These are phyloP conservation scores for Arachis monticola DNA, from an alignment of 331 rosid species.

Conservation along the genomic window DNA sequence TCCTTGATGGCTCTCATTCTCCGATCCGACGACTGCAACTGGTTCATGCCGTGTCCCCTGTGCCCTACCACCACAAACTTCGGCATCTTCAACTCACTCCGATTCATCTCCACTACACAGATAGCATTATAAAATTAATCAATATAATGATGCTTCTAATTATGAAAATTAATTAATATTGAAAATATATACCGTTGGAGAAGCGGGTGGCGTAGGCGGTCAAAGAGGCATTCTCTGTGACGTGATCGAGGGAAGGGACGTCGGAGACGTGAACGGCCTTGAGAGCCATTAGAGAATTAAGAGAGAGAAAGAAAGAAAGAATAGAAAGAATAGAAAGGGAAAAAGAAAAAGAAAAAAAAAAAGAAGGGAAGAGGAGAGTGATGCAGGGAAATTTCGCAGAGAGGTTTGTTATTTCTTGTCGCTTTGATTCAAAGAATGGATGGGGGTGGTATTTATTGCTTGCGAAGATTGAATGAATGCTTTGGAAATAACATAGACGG, in stretches of 20 bases:
- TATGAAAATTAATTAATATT: not conserved
- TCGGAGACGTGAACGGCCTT: slow-evolving; percentile 85
- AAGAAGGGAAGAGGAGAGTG: not conserved
- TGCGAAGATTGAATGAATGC: too few species aligned
- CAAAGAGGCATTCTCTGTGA: slow-evolving; percentile 61
- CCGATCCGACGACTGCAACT: slow-evolving; percentile 61
- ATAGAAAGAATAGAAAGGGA: not conserved
- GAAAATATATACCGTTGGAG: slow-evolving; percentile 45
- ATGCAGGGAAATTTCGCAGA: not conserved
- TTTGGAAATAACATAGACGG: slow-evolving; percentile 13
- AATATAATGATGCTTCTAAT: too few species aligned
- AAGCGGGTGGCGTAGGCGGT: slow-evolving; percentile 52
- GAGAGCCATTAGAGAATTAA: slow-evolving; percentile 56
- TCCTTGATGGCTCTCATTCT: slow-evolving; percentile 69
- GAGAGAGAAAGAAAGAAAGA: not conserved
- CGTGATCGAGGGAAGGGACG: slow-evolving; percentile 76
- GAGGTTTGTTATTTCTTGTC: not conserved
- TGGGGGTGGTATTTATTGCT: slow-evolving; percentile 37
- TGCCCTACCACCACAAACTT: slow-evolving; percentile 78
- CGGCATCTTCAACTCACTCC: slow-evolving; percentile 43
- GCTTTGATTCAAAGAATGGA: too few species aligned
- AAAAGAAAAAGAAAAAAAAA: not conserved
- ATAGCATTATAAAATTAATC: too few species aligned
- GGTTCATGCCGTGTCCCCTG: slow-evolving; percentile 82
- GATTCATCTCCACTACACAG: slow-evolving; percentile 53